Evolutionary conservation across 768 basidiomycete species (phyloP), one percentile per base, ranked within the genome.

Genomic region (Steccherinum ochraceum): DNA sequence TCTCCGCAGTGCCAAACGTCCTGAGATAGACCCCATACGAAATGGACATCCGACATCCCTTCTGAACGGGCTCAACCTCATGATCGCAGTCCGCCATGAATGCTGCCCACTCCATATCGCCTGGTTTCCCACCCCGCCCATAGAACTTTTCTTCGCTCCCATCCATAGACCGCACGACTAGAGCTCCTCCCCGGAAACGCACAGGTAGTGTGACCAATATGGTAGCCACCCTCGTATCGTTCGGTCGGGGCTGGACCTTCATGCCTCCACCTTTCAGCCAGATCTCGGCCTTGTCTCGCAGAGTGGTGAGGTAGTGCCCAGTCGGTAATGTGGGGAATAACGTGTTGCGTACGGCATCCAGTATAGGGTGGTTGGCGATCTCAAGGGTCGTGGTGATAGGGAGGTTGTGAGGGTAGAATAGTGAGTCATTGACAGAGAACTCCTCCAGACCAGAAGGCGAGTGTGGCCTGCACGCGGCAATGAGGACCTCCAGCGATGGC

Each of bases 291-390:
- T 77, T 78, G 61, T 90, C 87, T 44, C 82, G 76, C 12, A 80
- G 65, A 0, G 80, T 80, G 18, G 80, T 80, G 56, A 92, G 78
- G 64, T 84, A 81, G 59, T 88, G 79, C 2, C 87, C 87, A 0
- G 69, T 61, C 3, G 86, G 81, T 3, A 89, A 71, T 23, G 75
- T 72, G 0, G 87, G 86, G 66, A 90, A 89, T n/a, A 92, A 71
- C 0, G 81, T 72, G 50, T 71, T 81, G 44, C 81, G 81, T 19
- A 90, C 72, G 0, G 88, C 82, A 56, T 89, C 88, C 53, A 92
- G 78, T 61, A 92, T 83, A 2, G 89, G 89, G 61, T 88, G 86
- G 63, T 84, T 89, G 18, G 87, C 77, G 54, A 92, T 75, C 58
- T 92, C 89, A 57, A 91, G 78, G 0, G 89, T 84, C 21, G 84